Percentiles rank a stretch among this genome's conserved stretches.
Evolutionary conservation across 2,329 filamentous ascomycete genomes (phyloP).

Genomic region (Coniochaeta sp.): DNA sequence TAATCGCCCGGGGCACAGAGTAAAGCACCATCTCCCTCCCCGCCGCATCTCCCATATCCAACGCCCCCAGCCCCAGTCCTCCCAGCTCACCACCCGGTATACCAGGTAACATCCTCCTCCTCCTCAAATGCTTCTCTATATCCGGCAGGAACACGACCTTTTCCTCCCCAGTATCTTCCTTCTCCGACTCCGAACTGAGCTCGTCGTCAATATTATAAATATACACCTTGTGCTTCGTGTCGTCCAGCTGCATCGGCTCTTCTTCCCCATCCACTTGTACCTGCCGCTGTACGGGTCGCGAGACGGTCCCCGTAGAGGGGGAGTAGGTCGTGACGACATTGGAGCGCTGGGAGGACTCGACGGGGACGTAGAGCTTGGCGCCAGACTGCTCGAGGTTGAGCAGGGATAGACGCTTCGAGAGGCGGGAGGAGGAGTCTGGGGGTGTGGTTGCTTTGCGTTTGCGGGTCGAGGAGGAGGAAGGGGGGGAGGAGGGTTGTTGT

Average conservation of each 20-base stretch:
- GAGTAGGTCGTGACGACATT: slow-evolving; percentile 6
- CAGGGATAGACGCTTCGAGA: slow-evolving; percentile 77
- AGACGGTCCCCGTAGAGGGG: slow-evolving; percentile 8
- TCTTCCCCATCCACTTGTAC: slow-evolving; percentile 21
- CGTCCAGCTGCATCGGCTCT: slow-evolving; percentile 77
- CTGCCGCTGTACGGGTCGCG: slow-evolving; percentile 9
- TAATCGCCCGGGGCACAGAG: slow-evolving; percentile 67
- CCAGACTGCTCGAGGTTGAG: slow-evolving; percentile 70
- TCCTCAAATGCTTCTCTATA: slow-evolving; percentile 72
- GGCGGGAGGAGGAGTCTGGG: slow-evolving; percentile 55
- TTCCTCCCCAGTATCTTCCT: slow-evolving; percentile 40
- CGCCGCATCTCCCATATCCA: slow-evolving; percentile 52
- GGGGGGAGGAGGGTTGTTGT: background rate
- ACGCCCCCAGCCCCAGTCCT: too few species aligned
- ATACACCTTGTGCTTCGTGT: slow-evolving; percentile 81
- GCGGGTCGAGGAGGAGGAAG: slow-evolving; percentile 13
- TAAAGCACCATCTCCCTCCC: slow-evolving; percentile 79
- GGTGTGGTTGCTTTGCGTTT: slow-evolving; percentile 57
- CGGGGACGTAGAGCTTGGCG: slow-evolving; percentile 58
- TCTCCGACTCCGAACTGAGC: slow-evolving; percentile 55
- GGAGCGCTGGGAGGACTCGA: slow-evolving; percentile 38
- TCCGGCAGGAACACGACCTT: slow-evolving; percentile 75
- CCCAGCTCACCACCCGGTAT: too few species aligned
- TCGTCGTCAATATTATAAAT: slow-evolving; percentile 88
- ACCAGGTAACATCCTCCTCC: slow-evolving; percentile 68